Evolutionary conservation across 75 land plant species (phyloP).

Genomic region (Azolla pinnata): DNA sequence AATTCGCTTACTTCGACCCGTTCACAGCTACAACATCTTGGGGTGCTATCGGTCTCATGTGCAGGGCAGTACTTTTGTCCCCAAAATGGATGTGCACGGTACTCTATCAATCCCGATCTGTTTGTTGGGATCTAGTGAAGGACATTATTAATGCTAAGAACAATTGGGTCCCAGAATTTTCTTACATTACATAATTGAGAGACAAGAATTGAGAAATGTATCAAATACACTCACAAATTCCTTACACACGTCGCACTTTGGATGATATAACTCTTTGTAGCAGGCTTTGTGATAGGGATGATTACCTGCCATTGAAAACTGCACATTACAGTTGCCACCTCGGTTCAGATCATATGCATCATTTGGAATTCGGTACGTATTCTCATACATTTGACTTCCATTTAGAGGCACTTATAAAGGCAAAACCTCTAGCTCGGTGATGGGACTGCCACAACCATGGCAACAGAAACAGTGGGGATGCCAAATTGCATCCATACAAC

Average conservation of each 20-base stretch:
- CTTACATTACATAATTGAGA: background rate
- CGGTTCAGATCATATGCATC: background rate
- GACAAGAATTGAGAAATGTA: background rate
- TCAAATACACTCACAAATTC: conserved; percentile 48
- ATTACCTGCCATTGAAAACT: conserved; percentile 66
- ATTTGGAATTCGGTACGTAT: background rate
- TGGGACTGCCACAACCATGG: too few species aligned
- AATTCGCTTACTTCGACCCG: conserved; percentile 38
- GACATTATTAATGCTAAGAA: conserved; percentile 2
- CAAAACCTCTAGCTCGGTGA: too few species aligned
- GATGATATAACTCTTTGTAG: conserved; percentile 69
- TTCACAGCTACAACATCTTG: conserved; percentile 47
- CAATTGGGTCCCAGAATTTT: background rate
- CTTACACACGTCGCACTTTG: conserved; percentile 82
- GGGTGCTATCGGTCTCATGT: conserved; percentile 38
- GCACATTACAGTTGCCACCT: conserved; percentile 7
- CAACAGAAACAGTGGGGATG: too few species aligned
- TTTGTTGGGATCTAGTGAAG: conserved; percentile 37
- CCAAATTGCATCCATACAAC: too few species aligned
- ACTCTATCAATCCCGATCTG: conserved; percentile 36
- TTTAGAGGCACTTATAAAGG: too few species aligned
- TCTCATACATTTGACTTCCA: too few species aligned
- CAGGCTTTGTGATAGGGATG: conserved; percentile 69
- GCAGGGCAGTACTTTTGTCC: conserved; percentile 41
- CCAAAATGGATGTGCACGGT: conserved; percentile 50